Evolutionary conservation across 1,139 yeast species (phyloP), one percentile per base, ranked within the genome.

Genomic region (Yamadazyma jaroonii): DNA sequence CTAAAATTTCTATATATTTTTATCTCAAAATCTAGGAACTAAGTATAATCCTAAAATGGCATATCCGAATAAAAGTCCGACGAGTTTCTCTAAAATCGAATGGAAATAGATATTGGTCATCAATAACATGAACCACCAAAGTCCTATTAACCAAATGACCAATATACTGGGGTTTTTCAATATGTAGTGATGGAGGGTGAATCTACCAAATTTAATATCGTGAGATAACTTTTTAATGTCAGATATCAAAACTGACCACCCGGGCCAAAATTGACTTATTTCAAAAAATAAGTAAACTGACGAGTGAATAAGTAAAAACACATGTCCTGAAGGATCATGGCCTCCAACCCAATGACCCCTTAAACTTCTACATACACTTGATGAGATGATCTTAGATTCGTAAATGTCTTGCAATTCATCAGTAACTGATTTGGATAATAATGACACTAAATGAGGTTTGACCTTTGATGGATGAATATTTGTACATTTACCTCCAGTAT

Each of bases 241-340:
- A 6, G 32, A 25, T 11, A 35, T 13, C 17, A 48, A 27, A 4
- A 13, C 22, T 3, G 21, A 15, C 54, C 62, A 61, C 28, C 52
- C 55, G 28, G 38, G 41, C 70, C 72, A 67, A 42, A 57, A 68
- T 8, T 74, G 74, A 20, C 67, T 49, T 6, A 81, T 59, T 55
- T 90, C 97, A 41, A 79, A 78, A 56, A 85, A 72, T 48, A 92
- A 55, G 44, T 84, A 77, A 50, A 86, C 63, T 12, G 87, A 77
- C 39, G 92, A 77, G 45, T 87, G 83, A 3, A 86, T 78, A 40
- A 92, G 62, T 32, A 92, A 58, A 51, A 90, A 92, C 0, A 88
- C 85, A 57, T 92, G 98, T 0, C 98, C 98, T 44, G 94, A 84
- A 10, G 97, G 96, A 62, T 92, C 98, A 54, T 88, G 96, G 0